Base-by-base conservation (phyloP, 768 basidiomycete genomes). In the Tricholoma flavovirens region DNA sequence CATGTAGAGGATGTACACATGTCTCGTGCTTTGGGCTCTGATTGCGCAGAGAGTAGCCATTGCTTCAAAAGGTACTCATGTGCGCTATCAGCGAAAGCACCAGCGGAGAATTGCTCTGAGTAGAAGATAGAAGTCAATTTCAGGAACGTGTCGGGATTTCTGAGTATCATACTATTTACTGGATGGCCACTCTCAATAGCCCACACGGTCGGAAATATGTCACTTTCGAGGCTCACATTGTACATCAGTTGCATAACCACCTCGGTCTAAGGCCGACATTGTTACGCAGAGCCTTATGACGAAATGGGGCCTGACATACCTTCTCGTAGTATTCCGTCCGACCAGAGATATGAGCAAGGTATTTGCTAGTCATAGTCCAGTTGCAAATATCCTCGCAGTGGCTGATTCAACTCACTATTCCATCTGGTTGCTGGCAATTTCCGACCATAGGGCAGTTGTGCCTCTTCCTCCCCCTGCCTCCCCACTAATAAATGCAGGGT, bases 51-150 rank as follows among this genome's bases (percentile, higher is more conserved):
- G 38, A 87, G 70, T 15, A 88, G 69, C 71, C 81, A 88, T 56
- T 84, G 83, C 61, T 88, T 88, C 46, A 88, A 76, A 29, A 83
- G 75, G 64, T 87, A 88, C 64, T 87, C 86, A 53, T 88, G 84
- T 15, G 76, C 83, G 59, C 86, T 87, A 60, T 87, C 86, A 1
- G 83, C 80, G 21, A 68, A 75, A 3, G 77, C 83, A 15, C 83
- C 85, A 12, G 84, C 77, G 5, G 82, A 77, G 21, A 80, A 67
- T 19, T 67, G 74, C 32, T 59, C 75, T 77, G 45, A 75, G 66
- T n/a, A n/a, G n/a, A n/a, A n/a, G 43, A 15, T 17, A 12, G n/a
- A 49, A 15, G 14, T 32, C 12, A 53, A 30, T 30, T 36, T 50
- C 40, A 50, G 11, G 7, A 35, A 11, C 4, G 2, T 24, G 7